Base-by-base conservation (phyloP, 305 asterid genomes). In the Fraxinus floribunda region DNA sequence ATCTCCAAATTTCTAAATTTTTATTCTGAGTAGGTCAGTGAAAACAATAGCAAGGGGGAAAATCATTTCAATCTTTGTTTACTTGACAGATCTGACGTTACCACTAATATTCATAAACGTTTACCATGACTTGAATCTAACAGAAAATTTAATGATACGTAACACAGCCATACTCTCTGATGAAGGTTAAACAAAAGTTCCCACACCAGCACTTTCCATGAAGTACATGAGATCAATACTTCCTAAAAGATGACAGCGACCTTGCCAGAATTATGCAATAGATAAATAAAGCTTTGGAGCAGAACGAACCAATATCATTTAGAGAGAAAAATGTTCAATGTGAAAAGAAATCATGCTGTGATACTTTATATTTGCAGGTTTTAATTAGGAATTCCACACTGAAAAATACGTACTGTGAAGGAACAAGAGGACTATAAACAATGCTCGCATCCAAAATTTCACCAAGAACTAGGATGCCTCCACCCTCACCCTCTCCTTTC, bases 391-490 rank as follows among this genome's bases (percentile, higher is more conserved):
- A 75, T 75, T 78, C 66, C 79, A 85, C 76, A 52, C 83, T 82
- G 82, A 85, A 83, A 73, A 86, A 80, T 90, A 93, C 97, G 88
- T 93, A 94, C 98, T 89, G 97, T 86, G 95, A 93, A 11, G 97
- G 98, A 85, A 93, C 97, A 84, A 93, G 97, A 86, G 98, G 98
- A 87, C 93, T 94, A 88, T 94, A 94, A 83, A 90, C 94, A 88
- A 94, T 90, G 87, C 93, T 91, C 16, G 97, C 90, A 82, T 93
- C 97, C 97, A 92, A 86, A 90, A 94, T 93, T 92, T 92, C 94
- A 87, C 98, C 98, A 89, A 94, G 97, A 90, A 94, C 98, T 76
- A 93, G 94, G 87, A 91, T 86, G 83, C 97, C 98, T 34, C 97
- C 98, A 85, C 98, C 98, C 83, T 79, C 87, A 73, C 87, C 97